Base-by-base conservation (phyloP, 768 basidiomycete species). In the Pleurotus tuber-regium region DNA sequence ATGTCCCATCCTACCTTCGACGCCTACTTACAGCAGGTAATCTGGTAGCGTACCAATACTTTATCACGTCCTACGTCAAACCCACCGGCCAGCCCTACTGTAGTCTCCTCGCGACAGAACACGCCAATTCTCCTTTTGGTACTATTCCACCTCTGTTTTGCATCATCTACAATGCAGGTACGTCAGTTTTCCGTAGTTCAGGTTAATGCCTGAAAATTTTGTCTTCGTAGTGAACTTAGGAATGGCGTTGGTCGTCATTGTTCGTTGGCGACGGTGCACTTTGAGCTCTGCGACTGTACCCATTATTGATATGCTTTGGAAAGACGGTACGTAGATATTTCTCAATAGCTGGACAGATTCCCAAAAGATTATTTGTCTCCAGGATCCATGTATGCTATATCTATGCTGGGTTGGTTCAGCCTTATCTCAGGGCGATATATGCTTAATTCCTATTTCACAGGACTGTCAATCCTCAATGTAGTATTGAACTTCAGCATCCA, bases 91-190 rank as follows among this genome's bases (percentile, higher is more conserved):
- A 47, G 18, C 30, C 28, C 9, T 19, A 48, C 30, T 11, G 21
- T 19, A 6, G 11, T 19, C 4, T 9, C n/a, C 14, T 21, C 35
- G n/a, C 10, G 31, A n/a, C 31, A 33, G n/a, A n/a, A n/a, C n/a
- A 16, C 35, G n/a, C 31, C 19, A 21, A 35, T 12, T 8, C 12
- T 14, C 18, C 12, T 10, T 9, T 48, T 21, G 23, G 14, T 8
- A 30, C 46, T n/a, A 19, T 48, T 5, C 46, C 46, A 33, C 19
- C 30, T 11, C 11, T 48, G 23, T 3, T 35, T n/a, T 48, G 46
- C 46, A 48, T 48, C 11, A 4, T 35, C 4, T 48, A 33, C 31
- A 48, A 48, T n/a, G 23, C 43, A 11, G n/a, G 43, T 46, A 3
- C 7, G 16, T 30, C 3, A 9, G 14, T 19, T 14, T 40, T 10